Evolutionary conservation across 257 asterid genomes (phyloP).

Genomic region (Ligustrum vulgare): DNA sequence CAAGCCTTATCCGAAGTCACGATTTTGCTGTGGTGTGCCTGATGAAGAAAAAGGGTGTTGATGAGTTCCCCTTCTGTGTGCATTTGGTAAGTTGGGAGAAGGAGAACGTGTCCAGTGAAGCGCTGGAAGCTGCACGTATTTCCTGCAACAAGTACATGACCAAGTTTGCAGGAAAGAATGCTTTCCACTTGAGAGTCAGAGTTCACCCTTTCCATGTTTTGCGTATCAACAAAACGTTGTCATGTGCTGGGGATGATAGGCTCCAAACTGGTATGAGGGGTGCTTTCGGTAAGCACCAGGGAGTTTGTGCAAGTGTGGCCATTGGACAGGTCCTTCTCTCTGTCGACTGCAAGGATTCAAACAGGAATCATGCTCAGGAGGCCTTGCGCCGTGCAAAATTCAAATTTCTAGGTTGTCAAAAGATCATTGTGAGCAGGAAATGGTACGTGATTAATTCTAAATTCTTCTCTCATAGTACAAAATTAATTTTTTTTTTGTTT

Average conservation of each 20-base stretch:
- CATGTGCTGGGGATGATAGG: slow-evolving; percentile 49
- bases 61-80: slow-evolving; percentile 42
- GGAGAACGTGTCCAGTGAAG: slow-evolving; percentile 41
- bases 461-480: not conserved
- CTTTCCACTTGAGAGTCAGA: slow-evolving; percentile 47
- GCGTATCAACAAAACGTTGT: slow-evolving; percentile 43
- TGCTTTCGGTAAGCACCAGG: slow-evolving; percentile 43
- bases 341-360: slow-evolving; percentile 40
- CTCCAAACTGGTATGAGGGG: slow-evolving; percentile 50
- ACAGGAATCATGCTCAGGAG: slow-evolving; percentile 38
- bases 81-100: slow-evolving; percentile 50
- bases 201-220: slow-evolving; percentile 45
- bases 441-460: slow-evolving; percentile 22
- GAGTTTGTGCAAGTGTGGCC: slow-evolving; percentile 37
- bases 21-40: slow-evolving; percentile 41
- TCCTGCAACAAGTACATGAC: slow-evolving; percentile 48
- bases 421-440: slow-evolving; percentile 45
- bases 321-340: slow-evolving; percentile 43
- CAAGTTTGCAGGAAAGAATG: slow-evolving; percentile 41
- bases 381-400: slow-evolving; percentile 45
- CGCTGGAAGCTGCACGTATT: slow-evolving; percentile 42
- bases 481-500: not conserved
- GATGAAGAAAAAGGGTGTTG: slow-evolving; percentile 45
- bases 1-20: slow-evolving; percentile 40
- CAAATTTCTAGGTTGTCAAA: slow-evolving; percentile 46